Percentiles rank a stretch among this genome's conserved stretches.
phyloP scores from a whole-genome alignment of 2,329 filamentous ascomycete genomes.

The Ciborinia camelliae region DNA sequence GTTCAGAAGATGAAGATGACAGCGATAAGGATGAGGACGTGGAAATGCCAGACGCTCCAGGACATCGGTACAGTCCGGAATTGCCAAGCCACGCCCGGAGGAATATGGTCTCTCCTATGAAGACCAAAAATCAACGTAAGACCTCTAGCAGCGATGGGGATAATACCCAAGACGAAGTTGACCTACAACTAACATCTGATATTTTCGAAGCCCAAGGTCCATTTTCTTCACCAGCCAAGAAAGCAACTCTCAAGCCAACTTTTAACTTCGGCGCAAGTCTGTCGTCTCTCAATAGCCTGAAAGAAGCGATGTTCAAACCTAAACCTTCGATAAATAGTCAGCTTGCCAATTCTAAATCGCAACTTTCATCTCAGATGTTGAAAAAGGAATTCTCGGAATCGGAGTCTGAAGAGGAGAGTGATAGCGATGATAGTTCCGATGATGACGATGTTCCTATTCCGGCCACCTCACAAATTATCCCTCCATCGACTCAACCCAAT shows the following conservation, averaged over 20 bases:
- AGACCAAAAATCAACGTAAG: conserved; percentile 26
- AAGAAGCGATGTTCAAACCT: conserved; percentile 19
- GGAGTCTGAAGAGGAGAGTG: conserved; percentile 23
- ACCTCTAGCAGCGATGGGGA: conserved; percentile 24
- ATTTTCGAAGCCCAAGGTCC: conserved; percentile 28
- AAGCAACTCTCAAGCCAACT: conserved; percentile 25
- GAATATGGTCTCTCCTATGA: conserved; percentile 13
- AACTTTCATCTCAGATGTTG: conserved; percentile 14
- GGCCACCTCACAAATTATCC: conserved; percentile 1
- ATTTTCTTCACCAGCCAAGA: conserved; percentile 13
- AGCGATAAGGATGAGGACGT: conserved; percentile 3
- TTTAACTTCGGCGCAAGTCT: conserved; percentile 31
- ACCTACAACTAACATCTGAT: conserved; percentile 35
- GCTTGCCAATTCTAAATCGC: conserved; percentile 10
- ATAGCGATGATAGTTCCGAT: conserved; percentile 22
- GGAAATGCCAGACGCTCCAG: conserved; percentile 20
- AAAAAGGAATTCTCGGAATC: conserved; percentile 23
- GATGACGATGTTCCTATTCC: background rate
- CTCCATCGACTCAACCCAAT: background rate
- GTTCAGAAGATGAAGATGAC: conserved; percentile 21
- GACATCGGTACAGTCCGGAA: conserved; percentile 14
- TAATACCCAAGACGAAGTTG: conserved; percentile 33
- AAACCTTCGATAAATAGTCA: conserved; percentile 16
- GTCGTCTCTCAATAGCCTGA: conserved; percentile 21
- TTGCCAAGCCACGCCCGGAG: conserved; percentile 16